Evolutionary conservation across 768 basidiomycete genomes (phyloP).

Genomic region (Boletus patriciae): DNA sequence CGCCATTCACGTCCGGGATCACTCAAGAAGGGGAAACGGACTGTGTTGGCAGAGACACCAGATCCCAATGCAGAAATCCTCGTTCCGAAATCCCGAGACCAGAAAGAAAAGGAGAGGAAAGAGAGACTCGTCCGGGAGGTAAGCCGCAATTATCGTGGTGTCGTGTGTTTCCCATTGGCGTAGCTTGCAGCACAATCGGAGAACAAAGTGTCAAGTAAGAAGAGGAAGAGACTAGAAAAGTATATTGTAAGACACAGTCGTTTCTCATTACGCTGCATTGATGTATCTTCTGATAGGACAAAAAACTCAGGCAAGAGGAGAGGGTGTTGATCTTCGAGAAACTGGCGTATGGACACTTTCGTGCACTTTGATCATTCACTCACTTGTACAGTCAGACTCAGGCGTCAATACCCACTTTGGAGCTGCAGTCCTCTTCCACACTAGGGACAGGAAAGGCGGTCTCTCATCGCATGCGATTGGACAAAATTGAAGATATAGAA

Average conservation of each 20-base stretch:
- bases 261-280: background rate
- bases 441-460: slow-evolving; percentile 71
- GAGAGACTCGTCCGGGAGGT: slow-evolving; percentile 66
- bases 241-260: slow-evolving; percentile 67
- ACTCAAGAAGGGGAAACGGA: slow-evolving; percentile 61
- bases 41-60: slow-evolving; percentile 24
- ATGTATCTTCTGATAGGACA: slow-evolving; percentile 53
- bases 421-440: slow-evolving; percentile 77
- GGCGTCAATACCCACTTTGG: slow-evolving; percentile 57
- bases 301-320: slow-evolving; percentile 91
- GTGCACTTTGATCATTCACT: slow-evolving; percentile 3
- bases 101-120: slow-evolving; percentile 59
- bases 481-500: slow-evolving; percentile 59
- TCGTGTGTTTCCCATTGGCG: slow-evolving; percentile 1
- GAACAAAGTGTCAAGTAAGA: slow-evolving; percentile 78
- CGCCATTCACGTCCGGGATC: slow-evolving; percentile 60
- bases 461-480: slow-evolving; percentile 61
- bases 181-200: slow-evolving; percentile 49
- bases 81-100: slow-evolving; percentile 55
- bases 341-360: slow-evolving; percentile 57
- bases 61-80: slow-evolving; percentile 63
- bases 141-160: slow-evolving; percentile 13
- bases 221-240: slow-evolving; percentile 85
- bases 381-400: slow-evolving; percentile 65
- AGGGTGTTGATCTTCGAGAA: slow-evolving; percentile 74